phyloP scores from a whole-genome alignment of 2,329 filamentous ascomycete genomes.

The Teratosphaeria zuluensis region DNA sequence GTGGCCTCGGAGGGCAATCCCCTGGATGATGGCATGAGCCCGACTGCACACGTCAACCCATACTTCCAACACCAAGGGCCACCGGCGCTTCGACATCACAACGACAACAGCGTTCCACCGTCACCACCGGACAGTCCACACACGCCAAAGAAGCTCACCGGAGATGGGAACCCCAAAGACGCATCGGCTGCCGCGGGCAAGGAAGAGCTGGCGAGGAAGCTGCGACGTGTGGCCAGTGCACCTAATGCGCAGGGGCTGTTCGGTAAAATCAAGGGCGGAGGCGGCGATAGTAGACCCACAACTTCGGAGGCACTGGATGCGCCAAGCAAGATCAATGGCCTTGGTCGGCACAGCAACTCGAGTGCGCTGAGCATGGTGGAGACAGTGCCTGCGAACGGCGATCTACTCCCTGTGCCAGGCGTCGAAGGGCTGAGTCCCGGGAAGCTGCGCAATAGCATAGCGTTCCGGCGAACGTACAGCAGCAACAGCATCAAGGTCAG shows the following conservation, averaged over 20 bases:
- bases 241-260: slow-evolving; percentile 96
- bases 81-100: slow-evolving; percentile 85
- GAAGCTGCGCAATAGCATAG: slow-evolving; percentile 54
- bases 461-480: slow-evolving; percentile 92
- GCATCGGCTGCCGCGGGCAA: slow-evolving; percentile 70
- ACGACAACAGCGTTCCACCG: slow-evolving; percentile 83
- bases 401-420: slow-evolving; percentile 27
- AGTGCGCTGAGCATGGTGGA: slow-evolving; percentile 46
- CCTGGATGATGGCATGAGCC: slow-evolving; percentile 79
- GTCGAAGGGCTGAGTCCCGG: slow-evolving; percentile 56
- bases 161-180: slow-evolving; percentile 49
- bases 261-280: slow-evolving; percentile 28
- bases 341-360: slow-evolving; percentile 38
- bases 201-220: slow-evolving; percentile 85
- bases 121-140: slow-evolving; percentile 85
- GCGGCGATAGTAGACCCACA: slow-evolving; percentile 56
- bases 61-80: slow-evolving; percentile 97
- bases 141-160: slow-evolving; percentile 58
- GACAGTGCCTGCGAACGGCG: slow-evolving; percentile 27
- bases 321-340: slow-evolving; percentile 36
- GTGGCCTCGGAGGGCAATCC: slow-evolving; percentile 88
- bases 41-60: slow-evolving; percentile 88
- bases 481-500: slow-evolving; percentile 98
- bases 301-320: slow-evolving; percentile 84
- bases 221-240: slow-evolving; percentile 88